Evolutionary conservation across 1,284 basidiomycete species (phyloP), one percentile per base, ranked within the genome.

Genomic region (Ceratobasidium sp.): DNA sequence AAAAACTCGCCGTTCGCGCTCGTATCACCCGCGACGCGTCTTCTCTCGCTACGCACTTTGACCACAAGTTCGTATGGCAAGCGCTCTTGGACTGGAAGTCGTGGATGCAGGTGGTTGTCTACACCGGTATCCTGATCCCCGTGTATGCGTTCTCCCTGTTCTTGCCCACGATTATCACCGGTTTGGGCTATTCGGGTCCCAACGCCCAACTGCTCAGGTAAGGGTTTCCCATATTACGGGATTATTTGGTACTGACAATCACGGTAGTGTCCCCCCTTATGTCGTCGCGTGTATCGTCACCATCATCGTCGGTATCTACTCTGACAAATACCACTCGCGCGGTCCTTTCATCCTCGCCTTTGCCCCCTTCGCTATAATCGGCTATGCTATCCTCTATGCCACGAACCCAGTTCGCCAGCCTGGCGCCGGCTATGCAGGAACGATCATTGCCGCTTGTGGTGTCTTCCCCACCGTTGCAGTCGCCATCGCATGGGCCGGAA

Each of bases 191-290:
- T 84, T 85, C 85, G 12, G 92, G 93, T 7, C 93, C 92, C 0
- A 87, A 87, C 1, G 93, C 93, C n/a, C 94, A 94, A 83, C 86
- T 94, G 38, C 84, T 94, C 73, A 91, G 68, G 68, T 59, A 71
- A 46, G 68, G 26, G 17, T 20, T 20, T n/a, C 38, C 12, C 15
- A 6, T 3, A 28, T 52, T 17, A 23, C 2, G 9, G 33, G 13
- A 23, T 10, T 56, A 56, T 3, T 12, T 23, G n/a, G 38, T 15
- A 33, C 40, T 56, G 38, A 71, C n/a, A 20, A 15, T 26, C 3
- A 13, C 12, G 13, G 20, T 59, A 74, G 90, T 6, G 91, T 92
- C 1, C 91, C 91, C 0, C 91, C 93, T 23, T 93, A 93, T 81
- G 87, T 87, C 20, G 86, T 89, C 56, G 81, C 78, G 10, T 79